Evolutionary conservation across 1,284 basidiomycete genomes (phyloP).

Genomic region (Ganoderma meredithae): DNA sequence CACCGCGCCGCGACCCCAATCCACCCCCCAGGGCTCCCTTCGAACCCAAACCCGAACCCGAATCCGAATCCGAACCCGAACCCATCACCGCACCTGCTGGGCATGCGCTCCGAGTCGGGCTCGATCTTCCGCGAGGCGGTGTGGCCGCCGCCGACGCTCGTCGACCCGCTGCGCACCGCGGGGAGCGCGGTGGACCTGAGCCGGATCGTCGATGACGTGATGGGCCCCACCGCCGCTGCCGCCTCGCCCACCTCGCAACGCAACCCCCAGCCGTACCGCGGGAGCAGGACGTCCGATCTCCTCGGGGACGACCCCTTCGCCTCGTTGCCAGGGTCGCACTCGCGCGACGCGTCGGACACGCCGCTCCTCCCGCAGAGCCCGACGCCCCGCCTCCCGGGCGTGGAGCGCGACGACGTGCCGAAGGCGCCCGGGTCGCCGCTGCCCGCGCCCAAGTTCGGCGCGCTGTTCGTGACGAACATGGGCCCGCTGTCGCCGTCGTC

Average conservation of each 20-base stretch:
- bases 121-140: slow-evolving; percentile 59
- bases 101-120: slow-evolving; percentile 53
- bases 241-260: neutral
- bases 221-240: slow-evolving; percentile 48
- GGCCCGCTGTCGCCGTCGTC: slow-evolving; percentile 34
- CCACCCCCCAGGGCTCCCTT: slow-evolving; percentile 12
- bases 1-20: slow-evolving; percentile 26
- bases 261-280: slow-evolving; percentile 3
- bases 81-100: slow-evolving; percentile 43
- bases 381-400: neutral
- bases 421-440: slow-evolving; percentile 32
- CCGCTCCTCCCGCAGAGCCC: slow-evolving; percentile 26
- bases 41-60: neutral
- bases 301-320: slow-evolving; percentile 31
- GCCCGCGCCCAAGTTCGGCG: slow-evolving; percentile 26
- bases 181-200: slow-evolving; percentile 46
- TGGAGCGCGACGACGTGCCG: slow-evolving; percentile 15
- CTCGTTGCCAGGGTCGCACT: slow-evolving; percentile 3
- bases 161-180: slow-evolving; percentile 50
- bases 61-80: neutral
- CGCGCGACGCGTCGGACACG: no score
- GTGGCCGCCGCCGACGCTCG: slow-evolving; percentile 56
- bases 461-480: slow-evolving; percentile 39
- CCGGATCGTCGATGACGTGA: slow-evolving; percentile 58
- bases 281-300: slow-evolving; percentile 27